phyloP scores from a whole-genome alignment of 306 rosid species.

The Ormosia semicastrata region DNA sequence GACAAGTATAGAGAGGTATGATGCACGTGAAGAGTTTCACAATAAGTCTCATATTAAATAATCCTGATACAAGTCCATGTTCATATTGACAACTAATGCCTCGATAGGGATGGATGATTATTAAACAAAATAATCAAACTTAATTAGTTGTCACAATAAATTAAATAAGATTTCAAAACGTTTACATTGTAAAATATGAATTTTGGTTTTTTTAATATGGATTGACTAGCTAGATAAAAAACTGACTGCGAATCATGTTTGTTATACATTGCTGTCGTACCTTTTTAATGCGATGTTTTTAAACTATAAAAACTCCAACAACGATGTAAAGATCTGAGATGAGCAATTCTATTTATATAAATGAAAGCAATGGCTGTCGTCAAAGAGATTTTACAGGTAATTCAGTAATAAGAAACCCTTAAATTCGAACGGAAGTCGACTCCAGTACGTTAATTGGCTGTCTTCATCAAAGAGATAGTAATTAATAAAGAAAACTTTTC shows the following conservation, averaged over 20 bases:
- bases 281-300: conserved; percentile 3
- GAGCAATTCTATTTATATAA: too few species aligned
- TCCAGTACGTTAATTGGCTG: not conserved
- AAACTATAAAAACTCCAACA: not conserved
- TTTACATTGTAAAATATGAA: not conserved
- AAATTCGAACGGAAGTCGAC: too few species aligned
- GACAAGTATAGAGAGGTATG: not conserved
- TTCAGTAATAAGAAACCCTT: too few species aligned
- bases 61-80: not conserved
- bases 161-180: not conserved
- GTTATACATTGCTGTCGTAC: not conserved
- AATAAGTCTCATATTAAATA: not conserved
- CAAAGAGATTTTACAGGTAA: not conserved
- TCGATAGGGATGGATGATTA: not conserved
- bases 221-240: not conserved
- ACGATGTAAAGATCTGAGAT: not conserved
- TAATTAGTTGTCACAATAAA: not conserved
- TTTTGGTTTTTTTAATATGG: not conserved
- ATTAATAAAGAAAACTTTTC: not conserved
- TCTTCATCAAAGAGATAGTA: not conserved
- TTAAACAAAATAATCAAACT: not conserved
- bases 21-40: not conserved
- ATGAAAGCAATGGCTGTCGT: not conserved
- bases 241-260: not conserved
- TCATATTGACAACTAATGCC: not conserved